A percentile compares a stretch with the other conserved stretches of the same genome.
These are phyloP conservation scores for Chlorella sp. DNA, from an alignment of 139 green algal genomes.

Conservation along the genomic window DNA sequence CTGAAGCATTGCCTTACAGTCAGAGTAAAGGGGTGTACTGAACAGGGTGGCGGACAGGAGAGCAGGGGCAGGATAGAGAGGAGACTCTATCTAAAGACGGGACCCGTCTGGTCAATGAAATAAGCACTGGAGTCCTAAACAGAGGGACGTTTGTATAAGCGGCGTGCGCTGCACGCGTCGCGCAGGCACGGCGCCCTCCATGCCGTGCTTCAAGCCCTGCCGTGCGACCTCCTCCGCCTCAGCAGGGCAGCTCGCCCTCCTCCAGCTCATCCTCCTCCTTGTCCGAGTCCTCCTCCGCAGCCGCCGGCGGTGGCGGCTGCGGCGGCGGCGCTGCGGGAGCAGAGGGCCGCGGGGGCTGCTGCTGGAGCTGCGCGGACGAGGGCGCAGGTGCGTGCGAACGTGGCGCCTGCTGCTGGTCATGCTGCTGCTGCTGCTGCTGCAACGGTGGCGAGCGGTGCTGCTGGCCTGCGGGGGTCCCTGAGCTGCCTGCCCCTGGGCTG, in stretches of 20 bases:
- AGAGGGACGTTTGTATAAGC: too few relatives aligned
- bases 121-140: too few relatives aligned
- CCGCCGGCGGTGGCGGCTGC: not conserved
- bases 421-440: conserved; percentile 3
- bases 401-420: not conserved
- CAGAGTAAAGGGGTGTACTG: too few relatives aligned
- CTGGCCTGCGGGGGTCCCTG: not conserved
- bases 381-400: not conserved
- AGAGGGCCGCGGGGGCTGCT: not conserved
- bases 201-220: not conserved
- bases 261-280: conserved; percentile 37
- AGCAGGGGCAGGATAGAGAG: too few relatives aligned
- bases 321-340: not conserved
- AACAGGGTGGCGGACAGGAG: too few relatives aligned
- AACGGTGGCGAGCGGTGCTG: not conserved
- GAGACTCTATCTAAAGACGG: too few relatives aligned
- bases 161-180: too few relatives aligned
- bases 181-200: not conserved
- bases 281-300: conserved; percentile 1
- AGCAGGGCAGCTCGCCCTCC: conserved; percentile 34
- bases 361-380: not conserved
- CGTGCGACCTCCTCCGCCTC: not conserved
- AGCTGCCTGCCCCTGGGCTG: not conserved
- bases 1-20: too few relatives aligned
- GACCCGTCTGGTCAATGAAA: too few relatives aligned